A percentile compares a stretch with the other conserved stretches of the same genome.
These are phyloP conservation scores for Taphrina wiesneri DNA, from an alignment of 1,139 yeast species.

Conservation along the genomic window DNA sequence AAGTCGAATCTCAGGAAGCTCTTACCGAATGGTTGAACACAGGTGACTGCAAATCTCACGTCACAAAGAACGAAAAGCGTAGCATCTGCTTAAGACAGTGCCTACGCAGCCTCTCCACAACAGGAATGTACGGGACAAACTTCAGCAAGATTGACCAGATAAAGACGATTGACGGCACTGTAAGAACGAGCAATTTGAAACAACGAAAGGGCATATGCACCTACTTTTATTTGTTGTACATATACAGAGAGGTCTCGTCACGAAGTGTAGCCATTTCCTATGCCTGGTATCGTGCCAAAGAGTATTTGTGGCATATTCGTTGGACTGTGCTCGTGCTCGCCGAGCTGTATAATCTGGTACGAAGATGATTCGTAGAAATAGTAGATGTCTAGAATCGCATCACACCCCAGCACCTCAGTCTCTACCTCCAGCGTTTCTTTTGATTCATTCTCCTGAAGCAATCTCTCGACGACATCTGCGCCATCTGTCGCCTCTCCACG, in stretches of 20 bases:
- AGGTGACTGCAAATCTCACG: neutral
- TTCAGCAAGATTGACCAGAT: neutral
- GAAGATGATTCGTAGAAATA: conserved; percentile 21
- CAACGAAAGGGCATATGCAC: neutral
- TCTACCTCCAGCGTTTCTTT: neutral
- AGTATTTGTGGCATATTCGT: conserved; percentile 14
- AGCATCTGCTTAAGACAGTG: neutral
- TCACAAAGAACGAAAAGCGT: neutral
- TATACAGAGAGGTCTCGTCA: neutral
- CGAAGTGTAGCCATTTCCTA: neutral
- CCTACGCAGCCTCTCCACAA: no score
- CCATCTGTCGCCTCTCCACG: neutral
- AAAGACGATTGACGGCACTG: no score
- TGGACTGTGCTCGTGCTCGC: conserved; percentile 26
- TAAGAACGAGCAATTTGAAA: no score
- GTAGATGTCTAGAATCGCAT: conserved; percentile 31
- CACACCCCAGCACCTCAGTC: conserved; percentile 10
- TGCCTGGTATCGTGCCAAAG: conserved; percentile 15
- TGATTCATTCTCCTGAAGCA: neutral
- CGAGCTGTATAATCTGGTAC: conserved; percentile 22
- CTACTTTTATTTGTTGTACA: neutral
- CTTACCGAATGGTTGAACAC: conserved; percentile 10
- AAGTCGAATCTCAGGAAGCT: conserved; percentile 11
- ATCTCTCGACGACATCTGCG: neutral
- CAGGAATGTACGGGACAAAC: no score